phyloP scores from a whole-genome alignment of 2,329 filamentous ascomycete species.

The Exophiala viscosa region DNA sequence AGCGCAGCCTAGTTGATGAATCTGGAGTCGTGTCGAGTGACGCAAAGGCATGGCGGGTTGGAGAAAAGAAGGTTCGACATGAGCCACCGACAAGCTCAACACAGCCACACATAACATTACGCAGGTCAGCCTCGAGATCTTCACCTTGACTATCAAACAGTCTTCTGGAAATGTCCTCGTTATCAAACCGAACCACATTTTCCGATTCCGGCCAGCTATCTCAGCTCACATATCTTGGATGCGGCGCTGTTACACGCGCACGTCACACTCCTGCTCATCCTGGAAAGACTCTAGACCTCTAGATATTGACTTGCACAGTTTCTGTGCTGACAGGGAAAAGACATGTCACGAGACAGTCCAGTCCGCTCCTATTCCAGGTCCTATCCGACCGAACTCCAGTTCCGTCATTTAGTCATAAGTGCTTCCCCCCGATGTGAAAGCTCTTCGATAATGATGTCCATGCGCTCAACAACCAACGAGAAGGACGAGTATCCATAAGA shows the following conservation, averaged over 20 bases:
- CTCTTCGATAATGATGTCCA: no score
- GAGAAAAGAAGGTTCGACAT: neutral
- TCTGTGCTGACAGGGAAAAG: neutral
- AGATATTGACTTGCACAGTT: slow-evolving; percentile 12
- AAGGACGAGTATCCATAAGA: neutral
- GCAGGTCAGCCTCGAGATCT: neutral
- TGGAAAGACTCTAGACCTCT: slow-evolving; percentile 10
- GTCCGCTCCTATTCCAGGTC: no score
- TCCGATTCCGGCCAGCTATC: slow-evolving; percentile 5
- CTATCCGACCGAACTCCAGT: slow-evolving; percentile 4
- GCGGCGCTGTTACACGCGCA: slow-evolving; percentile 14
- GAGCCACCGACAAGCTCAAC: neutral
- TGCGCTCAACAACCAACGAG: no score
- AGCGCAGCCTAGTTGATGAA: slow-evolving; percentile 47
- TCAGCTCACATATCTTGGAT: slow-evolving; percentile 11
- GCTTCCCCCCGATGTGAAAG: no score
- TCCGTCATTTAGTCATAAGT: slow-evolving; percentile 1
- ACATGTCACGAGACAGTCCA: slow-evolving; percentile 7
- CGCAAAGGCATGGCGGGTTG: neutral
- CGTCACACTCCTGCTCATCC: slow-evolving; percentile 10
- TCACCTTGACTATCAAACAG: neutral
- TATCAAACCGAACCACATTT: slow-evolving; percentile 1
- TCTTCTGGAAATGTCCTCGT: neutral
- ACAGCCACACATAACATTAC: neutral
- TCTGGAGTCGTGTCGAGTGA: slow-evolving; percentile 41